Conservation (phyloP, 441 rosid species). For the Iberis amara region DNA sequence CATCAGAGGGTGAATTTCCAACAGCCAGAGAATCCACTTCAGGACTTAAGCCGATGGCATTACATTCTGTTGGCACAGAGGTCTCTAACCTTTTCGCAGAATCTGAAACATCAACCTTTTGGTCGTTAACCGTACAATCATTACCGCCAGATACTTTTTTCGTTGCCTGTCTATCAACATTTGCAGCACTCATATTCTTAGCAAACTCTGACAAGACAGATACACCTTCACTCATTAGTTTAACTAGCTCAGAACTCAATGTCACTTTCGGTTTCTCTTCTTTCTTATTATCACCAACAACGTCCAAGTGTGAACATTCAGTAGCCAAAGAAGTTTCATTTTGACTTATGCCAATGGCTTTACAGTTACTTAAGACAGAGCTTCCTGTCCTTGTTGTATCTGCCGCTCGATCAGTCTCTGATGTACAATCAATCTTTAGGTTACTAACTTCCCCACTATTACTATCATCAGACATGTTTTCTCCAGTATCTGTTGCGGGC, state of each 20-base stretch:
- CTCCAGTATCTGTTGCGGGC: conserved; percentile 22
- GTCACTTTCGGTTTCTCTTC: conserved; percentile 32
- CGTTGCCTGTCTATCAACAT: conserved; percentile 31
- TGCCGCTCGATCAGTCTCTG: conserved; percentile 25
- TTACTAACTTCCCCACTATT: conserved; percentile 28
- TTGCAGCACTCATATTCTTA: conserved; percentile 32
- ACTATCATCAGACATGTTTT: conserved; percentile 29
- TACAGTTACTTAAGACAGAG: conserved; percentile 30
- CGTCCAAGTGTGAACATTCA: conserved; percentile 25
- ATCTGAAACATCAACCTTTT: conserved; percentile 29
- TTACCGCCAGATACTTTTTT: conserved; percentile 37
- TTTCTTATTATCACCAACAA: conserved; percentile 33
- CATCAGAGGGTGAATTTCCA: conserved; percentile 23
- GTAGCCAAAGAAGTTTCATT: conserved; percentile 32
- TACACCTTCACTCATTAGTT: conserved; percentile 30
- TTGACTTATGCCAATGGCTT: conserved; percentile 26
- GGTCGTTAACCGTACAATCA: conserved; percentile 28
- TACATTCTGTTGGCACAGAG: conserved; percentile 30
- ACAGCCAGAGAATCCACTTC: conserved; percentile 34
- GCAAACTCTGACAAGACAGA: conserved; percentile 27
- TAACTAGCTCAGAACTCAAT: conserved; percentile 25
- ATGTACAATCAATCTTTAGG: conserved; percentile 26
- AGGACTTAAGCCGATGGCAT: conserved; percentile 23
- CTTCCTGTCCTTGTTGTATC: conserved; percentile 25
- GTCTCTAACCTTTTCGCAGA: conserved; percentile 25